Evolutionary conservation across 768 basidiomycete genomes (phyloP).

Genomic region (Trichaptum fuscoviolaceum): DNA sequence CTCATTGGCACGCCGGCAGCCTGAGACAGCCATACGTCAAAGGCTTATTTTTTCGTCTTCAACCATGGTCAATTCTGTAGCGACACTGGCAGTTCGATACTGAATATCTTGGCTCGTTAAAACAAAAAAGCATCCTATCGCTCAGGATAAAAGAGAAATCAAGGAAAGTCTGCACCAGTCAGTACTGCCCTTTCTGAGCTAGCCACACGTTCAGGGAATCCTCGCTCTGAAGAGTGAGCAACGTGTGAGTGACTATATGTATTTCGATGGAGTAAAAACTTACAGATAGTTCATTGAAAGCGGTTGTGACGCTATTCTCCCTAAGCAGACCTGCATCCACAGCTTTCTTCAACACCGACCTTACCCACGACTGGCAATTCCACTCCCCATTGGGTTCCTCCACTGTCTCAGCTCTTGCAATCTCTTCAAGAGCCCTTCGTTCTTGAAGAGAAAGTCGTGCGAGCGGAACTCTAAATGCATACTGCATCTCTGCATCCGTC

Average conservation of each 20-base stretch:
- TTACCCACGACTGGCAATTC: conserved; percentile 29
- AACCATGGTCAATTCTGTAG: too few relatives aligned
- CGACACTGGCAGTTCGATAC: too few relatives aligned
- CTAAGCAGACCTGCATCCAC: conserved; percentile 12
- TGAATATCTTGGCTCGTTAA: too few relatives aligned
- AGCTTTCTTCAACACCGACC: conserved; percentile 16
- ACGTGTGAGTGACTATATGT: neutral
- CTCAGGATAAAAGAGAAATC: too few relatives aligned
- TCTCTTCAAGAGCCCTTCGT: conserved; percentile 18
- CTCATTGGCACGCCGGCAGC: too few relatives aligned
- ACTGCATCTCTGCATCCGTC: conserved; percentile 1
- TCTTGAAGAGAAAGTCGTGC: conserved; percentile 15
- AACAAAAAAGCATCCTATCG: too few relatives aligned
- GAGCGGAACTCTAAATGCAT: conserved; percentile 11
- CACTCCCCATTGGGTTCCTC: conserved; percentile 23
- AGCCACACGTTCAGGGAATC: neutral
- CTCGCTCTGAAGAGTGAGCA: neutral
- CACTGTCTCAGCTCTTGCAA: conserved; percentile 17
- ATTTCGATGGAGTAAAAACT: neutral
- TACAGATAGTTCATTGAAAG: neutral
- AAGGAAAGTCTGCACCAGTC: neutral
- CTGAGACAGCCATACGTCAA: too few relatives aligned
- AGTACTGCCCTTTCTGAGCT: neutral
- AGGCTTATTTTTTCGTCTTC: too few relatives aligned
- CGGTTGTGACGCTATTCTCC: neutral